A percentile compares a stretch with the other conserved stretches of the same genome.
Evolutionary conservation across 225 moss, liverwort and hornwort species (phyloP).

Genomic region (Bryum argenteum): DNA sequence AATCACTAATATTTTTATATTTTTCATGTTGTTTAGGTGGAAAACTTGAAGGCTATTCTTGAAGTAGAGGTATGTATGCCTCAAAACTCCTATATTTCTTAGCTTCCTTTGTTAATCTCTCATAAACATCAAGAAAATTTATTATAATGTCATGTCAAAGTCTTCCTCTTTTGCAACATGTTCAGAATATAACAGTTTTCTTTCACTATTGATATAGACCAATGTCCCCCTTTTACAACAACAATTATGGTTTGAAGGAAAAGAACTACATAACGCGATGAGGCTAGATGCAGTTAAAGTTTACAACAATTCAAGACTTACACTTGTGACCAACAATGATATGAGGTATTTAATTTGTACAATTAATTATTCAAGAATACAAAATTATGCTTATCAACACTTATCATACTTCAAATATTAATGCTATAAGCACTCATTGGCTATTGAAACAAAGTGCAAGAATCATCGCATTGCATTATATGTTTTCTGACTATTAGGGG

Average conservation of each 20-base stretch:
- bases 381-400: no score
- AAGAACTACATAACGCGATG: conserved; percentile 2
- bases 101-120: background rate
- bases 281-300: conserved; percentile 18
- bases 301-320: conserved; percentile 18
- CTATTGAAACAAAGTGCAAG: no score
- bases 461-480: no score
- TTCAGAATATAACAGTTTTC: no score
- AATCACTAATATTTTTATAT: background rate
- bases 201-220: background rate
- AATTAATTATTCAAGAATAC: no score
- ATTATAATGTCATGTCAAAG: background rate
- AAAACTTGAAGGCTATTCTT: conserved; percentile 34
- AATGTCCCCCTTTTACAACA: conserved; percentile 14
- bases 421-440: no score
- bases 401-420: no score
- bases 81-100: background rate
- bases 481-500: no score
- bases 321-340: conserved; percentile 15
- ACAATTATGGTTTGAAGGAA: conserved; percentile 30
- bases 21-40: conserved; percentile 7
- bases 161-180: background rate
- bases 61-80: conserved; percentile 23
- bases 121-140: background rate
- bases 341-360: conserved; percentile 3